Base-by-base conservation (phyloP, 129 eudicot species). In the Rutidosis leptorrhynchoides region DNA sequence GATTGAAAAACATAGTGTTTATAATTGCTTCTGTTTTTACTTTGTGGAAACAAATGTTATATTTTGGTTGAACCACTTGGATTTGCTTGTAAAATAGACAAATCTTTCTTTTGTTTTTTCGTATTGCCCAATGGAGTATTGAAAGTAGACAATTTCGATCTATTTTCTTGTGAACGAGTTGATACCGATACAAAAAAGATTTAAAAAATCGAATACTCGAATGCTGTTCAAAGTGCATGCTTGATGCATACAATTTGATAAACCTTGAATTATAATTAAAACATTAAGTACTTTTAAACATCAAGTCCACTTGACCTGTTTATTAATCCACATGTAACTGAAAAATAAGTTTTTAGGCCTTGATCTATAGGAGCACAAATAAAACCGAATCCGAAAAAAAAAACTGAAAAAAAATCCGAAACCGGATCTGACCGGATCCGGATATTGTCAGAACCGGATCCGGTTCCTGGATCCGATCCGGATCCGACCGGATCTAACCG, bases 61-160 rank as follows among this genome's bases (percentile, higher is more conserved):
- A 58, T 56, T 33, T 62, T 58, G 69, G 64, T 22, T 51, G 54
- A 62, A 49, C 43, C 43, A 14, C 30, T 64, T 67, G 79, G 63
- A 46, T 59, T 67, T 75, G 69, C 74, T 52, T 75, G 74, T 75
- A 67, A 75, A 67, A 67, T 67, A 23, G 68, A 67, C 68, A n/a
- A 45, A 67, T 53, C 37, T 48, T 46, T 23, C 40, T 40, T 62
- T 64, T 33, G 1, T 1, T 11, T 37, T 40, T 40, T 3, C 46
- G 4, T 2, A 6, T 67, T 55, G 71, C 65, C 20, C 8, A 72
- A 35, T 74, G 32, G 72, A 45, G 20, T 65, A 19, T 15, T 26
- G 12, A 40, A 9, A 22, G 59, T 20, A 3, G 61, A 23, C 62
- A 22, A 1, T 0, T 14, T 11, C 24, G 17, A 53, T 53, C 15